phyloP scores from a whole-genome alignment of 768 basidiomycete genomes.

The Coprinopsis sp. region DNA sequence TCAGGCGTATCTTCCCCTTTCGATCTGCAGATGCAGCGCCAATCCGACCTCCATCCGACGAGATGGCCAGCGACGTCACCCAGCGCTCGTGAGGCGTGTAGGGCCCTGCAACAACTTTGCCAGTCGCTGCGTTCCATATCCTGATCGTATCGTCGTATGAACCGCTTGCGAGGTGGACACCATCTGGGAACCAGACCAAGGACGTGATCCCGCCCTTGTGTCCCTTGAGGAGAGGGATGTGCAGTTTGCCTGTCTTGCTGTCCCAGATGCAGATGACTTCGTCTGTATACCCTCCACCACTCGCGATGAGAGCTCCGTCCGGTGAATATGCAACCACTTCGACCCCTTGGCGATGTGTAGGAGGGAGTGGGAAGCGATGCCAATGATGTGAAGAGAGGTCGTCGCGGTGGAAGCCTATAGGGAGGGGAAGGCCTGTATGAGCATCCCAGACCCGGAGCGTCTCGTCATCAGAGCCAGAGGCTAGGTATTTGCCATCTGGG shows the following conservation, averaged over 20 bases:
- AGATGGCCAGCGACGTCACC: conserved; percentile 18
- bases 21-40: conserved; percentile 15
- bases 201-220: conserved; percentile 17
- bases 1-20: conserved; percentile 19
- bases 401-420: conserved; percentile 9
- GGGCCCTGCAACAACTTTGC: conserved; percentile 7
- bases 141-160: conserved; percentile 20
- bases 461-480: background rate
- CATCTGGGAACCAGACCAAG: conserved; percentile 17
- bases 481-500: conserved; percentile 18
- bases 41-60: conserved; percentile 16
- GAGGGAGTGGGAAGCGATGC: conserved; percentile 14
- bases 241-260: conserved; percentile 7
- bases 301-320: conserved; percentile 17
- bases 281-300: conserved; percentile 11
- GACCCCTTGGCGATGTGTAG: conserved; percentile 10
- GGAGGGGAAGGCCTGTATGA: background rate
- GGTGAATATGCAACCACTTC: conserved; percentile 17
- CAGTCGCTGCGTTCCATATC: conserved; percentile 21
- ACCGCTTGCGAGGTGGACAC: conserved; percentile 16
- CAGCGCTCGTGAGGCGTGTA: conserved; percentile 8
- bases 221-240: conserved; percentile 10
- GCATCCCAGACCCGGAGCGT: conserved; percentile 9
- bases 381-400: conserved; percentile 12
- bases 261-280: conserved; percentile 15